Percentiles rank a stretch among this genome's conserved stretches.
Evolutionary conservation across 805 yeast genomes (phyloP).

Genomic region (Groenewaldozyma salmanticensis): DNA sequence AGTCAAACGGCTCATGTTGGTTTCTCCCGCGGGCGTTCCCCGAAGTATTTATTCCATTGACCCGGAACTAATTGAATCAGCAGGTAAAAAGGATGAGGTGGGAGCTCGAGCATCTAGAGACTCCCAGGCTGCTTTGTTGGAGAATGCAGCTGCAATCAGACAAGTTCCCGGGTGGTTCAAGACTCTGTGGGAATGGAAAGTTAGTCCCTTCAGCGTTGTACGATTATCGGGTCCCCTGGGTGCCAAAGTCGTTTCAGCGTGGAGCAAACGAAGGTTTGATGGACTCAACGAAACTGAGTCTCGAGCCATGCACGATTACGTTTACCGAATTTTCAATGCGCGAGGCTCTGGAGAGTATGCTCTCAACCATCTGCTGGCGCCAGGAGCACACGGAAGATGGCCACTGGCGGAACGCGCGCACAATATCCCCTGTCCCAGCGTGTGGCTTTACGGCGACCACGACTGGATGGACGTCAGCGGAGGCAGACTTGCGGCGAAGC

Average conservation of each 20-base stretch:
- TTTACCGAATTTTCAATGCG: conserved; percentile 76
- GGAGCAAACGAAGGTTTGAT: conserved; percentile 79
- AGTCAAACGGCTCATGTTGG: conserved; percentile 60
- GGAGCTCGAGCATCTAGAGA: neutral
- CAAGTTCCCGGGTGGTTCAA: conserved; percentile 68
- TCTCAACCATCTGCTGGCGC: conserved; percentile 70
- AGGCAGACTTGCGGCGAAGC: conserved; percentile 28
- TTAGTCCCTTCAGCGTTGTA: conserved; percentile 77
- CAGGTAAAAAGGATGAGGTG: neutral
- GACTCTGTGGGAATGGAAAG: conserved; percentile 74
- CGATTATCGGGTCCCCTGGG: conserved; percentile 75
- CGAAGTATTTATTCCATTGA: conserved; percentile 29
- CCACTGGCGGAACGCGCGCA: conserved; percentile 52
- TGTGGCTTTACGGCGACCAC: conserved; percentile 78
- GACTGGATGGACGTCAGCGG: conserved; percentile 56
- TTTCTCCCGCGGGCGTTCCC: conserved; percentile 84
- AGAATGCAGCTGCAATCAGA: neutral
- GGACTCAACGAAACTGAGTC: conserved; percentile 38
- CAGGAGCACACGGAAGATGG: conserved; percentile 82
- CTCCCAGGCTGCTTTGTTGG: neutral
- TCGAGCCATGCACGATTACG: conserved; percentile 58
- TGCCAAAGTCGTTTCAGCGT: conserved; percentile 74
- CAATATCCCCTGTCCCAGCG: conserved; percentile 46
- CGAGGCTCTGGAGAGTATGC: conserved; percentile 92
- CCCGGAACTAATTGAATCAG: conserved; percentile 6